These are phyloP conservation scores for Cudoniella acicularis DNA, from an alignment of 495 filamentous ascomycete species.

Conservation along the genomic window DNA sequence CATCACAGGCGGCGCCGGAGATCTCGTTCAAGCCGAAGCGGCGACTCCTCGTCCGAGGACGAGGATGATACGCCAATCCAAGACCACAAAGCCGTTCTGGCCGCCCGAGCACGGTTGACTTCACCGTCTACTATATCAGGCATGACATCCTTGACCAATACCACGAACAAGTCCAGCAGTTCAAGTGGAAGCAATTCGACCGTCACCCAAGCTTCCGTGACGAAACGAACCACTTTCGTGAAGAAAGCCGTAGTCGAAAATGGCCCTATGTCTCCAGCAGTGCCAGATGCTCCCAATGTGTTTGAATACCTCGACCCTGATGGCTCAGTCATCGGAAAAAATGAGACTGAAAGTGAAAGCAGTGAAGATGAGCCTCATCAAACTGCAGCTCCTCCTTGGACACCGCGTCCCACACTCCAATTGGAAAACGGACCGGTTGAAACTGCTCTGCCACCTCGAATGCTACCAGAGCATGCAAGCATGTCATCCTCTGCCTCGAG, in stretches of 20 bases:
- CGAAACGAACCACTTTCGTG: constrained; percentile 15
- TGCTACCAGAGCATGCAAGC: constrained; percentile 18
- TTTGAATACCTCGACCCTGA: constrained; percentile 22
- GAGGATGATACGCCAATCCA: constrained; percentile 26
- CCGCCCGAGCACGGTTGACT: constrained; percentile 21
- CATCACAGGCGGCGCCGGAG: constrained; percentile 6
- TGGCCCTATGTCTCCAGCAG: constrained; percentile 22
- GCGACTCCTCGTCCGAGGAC: constrained; percentile 20
- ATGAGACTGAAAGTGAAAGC: not conserved
- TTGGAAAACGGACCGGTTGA: not conserved
- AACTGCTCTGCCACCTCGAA: not conserved
- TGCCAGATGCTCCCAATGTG: constrained; percentile 25
- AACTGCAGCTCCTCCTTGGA: not conserved
- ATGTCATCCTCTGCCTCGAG: constrained; percentile 33
- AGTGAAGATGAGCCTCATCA: constrained; percentile 2
- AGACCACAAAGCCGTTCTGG: constrained; percentile 24
- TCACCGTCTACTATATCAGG: constrained; percentile 26
- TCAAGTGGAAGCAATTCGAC: constrained; percentile 36
- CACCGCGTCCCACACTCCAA: not conserved
- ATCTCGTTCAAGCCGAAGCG: constrained; percentile 9
- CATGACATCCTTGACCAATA: constrained; percentile 21
- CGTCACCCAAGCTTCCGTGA: constrained; percentile 28
- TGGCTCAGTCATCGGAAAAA: not conserved
- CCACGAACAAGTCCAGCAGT: constrained; percentile 26
- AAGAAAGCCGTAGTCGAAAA: constrained; percentile 12